Evolutionary conservation across 768 basidiomycete genomes (phyloP), one percentile per base, ranked within the genome.

Genomic region (Obba rivulosa): DNA sequence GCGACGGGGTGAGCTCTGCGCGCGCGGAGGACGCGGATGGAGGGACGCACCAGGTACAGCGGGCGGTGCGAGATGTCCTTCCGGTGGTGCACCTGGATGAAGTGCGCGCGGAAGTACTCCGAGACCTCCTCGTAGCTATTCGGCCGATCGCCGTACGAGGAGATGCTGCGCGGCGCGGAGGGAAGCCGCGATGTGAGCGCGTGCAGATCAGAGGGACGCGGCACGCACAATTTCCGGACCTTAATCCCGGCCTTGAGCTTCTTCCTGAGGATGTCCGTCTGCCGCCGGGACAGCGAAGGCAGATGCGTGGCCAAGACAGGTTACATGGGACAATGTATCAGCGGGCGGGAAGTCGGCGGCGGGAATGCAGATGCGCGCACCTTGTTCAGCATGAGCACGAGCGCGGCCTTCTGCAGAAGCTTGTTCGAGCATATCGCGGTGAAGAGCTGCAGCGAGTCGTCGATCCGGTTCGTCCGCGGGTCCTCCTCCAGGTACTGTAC

Each of bases 71-170:
- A 84, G 57, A 88, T 82, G 55, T 90, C 88, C 50, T 87, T 91
- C 54, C 78, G 77, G 57, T 81, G 71, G 62, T 90, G 87, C 16
- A 87, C 83, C 64, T 92, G 87, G 51, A 87, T 68, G 68, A 92
- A 92, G 57, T 92, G 90, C 31, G 87, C 84, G 9, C 86, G 83
- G 78, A 92, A 92, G 67, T 92, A 92, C 59, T 85, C 81, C 37
- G 88, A 80, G 18, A 88, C 86, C 4, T 83, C 80, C 49, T 90
- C 85, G 58, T 83, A 89, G 57, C 84, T 85, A 61, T 92, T 91
- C n/a, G 78, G 66, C 35, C 88, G 80, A 53, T 87, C 81, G 22
- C 84, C 85, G 54, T 83, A 90, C 5, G 88, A 90, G 28, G 88
- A 80, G 58, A 90, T 90, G 62, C 86, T 89, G 34, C 25, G 42